phyloP scores from a whole-genome alignment of 2,329 filamentous ascomycete species.

The Grosmannia huntii region DNA sequence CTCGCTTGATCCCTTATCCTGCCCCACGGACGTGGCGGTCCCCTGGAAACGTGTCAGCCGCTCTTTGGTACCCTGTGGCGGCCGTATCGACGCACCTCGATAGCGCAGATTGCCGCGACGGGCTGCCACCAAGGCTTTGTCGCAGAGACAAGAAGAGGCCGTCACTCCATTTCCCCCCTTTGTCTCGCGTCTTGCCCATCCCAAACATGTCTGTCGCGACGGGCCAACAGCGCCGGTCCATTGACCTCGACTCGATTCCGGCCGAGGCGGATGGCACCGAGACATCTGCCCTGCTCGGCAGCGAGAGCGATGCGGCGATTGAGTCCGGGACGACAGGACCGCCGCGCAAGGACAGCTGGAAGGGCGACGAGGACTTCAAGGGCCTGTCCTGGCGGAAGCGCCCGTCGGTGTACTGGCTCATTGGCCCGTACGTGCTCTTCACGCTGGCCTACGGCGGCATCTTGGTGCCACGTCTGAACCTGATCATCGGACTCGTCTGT shows the following conservation, averaged over 20 bases:
- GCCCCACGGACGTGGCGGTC: background rate
- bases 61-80: background rate
- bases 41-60: background rate
- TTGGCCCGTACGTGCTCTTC: conserved; percentile 69
- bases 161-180: background rate
- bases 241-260: background rate
- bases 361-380: conserved; percentile 43
- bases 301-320: background rate
- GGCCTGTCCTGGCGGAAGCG: conserved; percentile 47
- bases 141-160: background rate
- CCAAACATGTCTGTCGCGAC: background rate
- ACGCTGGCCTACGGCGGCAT: conserved; percentile 78
- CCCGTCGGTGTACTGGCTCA: conserved; percentile 71
- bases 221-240: background rate
- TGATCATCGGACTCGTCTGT: conserved; percentile 77
- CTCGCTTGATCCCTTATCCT: background rate
- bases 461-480: conserved; percentile 74
- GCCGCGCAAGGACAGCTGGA: conserved; percentile 25
- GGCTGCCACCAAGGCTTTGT: background rate
- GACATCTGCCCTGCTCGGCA: conserved; percentile 1
- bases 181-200: background rate
- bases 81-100: background rate
- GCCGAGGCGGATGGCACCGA: background rate
- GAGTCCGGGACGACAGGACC: background rate
- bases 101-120: background rate